Evolutionary conservation across 805 yeast genomes (phyloP).

Genomic region (Starmerella lactis-condensi): DNA sequence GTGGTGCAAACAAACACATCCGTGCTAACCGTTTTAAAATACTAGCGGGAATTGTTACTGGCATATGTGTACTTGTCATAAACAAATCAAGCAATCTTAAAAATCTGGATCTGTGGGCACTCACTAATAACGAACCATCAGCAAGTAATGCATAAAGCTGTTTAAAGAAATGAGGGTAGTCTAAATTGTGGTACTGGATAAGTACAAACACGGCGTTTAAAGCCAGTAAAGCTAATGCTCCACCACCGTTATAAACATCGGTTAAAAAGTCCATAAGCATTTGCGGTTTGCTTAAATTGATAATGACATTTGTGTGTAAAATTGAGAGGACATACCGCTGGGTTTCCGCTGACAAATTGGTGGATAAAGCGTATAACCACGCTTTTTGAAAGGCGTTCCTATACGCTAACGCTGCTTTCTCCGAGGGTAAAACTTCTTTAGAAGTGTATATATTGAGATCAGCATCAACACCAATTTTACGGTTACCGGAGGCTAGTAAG

Average conservation of each 20-base stretch:
- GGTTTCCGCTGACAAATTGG: slow-evolving; percentile 33
- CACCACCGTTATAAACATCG: slow-evolving; percentile 53
- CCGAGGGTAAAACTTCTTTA: slow-evolving; percentile 2
- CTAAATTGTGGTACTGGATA: slow-evolving; percentile 65
- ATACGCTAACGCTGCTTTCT: slow-evolving; percentile 9
- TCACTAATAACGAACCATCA: slow-evolving; percentile 47
- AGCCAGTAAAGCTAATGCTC: slow-evolving; percentile 54
- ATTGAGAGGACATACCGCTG: slow-evolving; percentile 51
- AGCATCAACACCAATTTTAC: slow-evolving; percentile 4
- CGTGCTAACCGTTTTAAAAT: slow-evolving; percentile 71
- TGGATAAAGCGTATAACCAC: slow-evolving; percentile 38
- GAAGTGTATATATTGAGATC: slow-evolving; percentile 6
- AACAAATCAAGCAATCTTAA: slow-evolving; percentile 74
- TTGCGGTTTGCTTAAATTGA: slow-evolving; percentile 61
- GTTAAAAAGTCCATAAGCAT: slow-evolving; percentile 84
- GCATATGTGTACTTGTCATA: slow-evolving; percentile 69
- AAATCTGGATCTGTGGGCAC: slow-evolving; percentile 69
- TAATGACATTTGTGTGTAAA: slow-evolving; percentile 69
- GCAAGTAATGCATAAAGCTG: slow-evolving; percentile 70
- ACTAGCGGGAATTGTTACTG: slow-evolving; percentile 68
- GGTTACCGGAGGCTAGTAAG: slow-evolving; percentile 9
- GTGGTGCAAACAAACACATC: slow-evolving; percentile 57
- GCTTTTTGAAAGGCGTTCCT: slow-evolving; percentile 41
- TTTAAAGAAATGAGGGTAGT: slow-evolving; percentile 74
- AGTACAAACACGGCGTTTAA: slow-evolving; percentile 74